Conservation (phyloP, 805 yeast genomes). For the Candida insectorum region DNA sequence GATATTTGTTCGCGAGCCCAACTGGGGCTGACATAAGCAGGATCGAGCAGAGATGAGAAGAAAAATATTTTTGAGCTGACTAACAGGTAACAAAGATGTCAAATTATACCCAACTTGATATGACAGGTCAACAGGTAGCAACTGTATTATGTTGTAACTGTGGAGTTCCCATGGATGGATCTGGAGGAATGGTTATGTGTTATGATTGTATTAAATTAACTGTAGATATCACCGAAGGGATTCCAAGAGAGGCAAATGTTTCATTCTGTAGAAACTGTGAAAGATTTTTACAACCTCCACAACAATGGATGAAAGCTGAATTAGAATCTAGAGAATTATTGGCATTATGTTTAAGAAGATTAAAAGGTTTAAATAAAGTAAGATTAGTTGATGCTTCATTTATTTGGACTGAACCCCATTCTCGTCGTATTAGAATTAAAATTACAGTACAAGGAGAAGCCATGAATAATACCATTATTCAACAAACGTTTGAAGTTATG, state of each 20-base stretch:
- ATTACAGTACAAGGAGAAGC: slow-evolving; percentile 97
- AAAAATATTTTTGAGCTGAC: too few relatives aligned
- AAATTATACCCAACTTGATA: slow-evolving; percentile 44
- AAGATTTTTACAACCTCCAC: slow-evolving; percentile 90
- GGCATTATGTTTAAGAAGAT: slow-evolving; percentile 83
- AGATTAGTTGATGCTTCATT: slow-evolving; percentile 90
- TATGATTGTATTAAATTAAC: slow-evolving; percentile 93
- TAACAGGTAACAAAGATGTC: too few relatives aligned
- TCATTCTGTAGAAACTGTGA: slow-evolving; percentile 98
- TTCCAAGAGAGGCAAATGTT: slow-evolving; percentile 87
- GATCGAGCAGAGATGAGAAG: slow-evolving; percentile 2
- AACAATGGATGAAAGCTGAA: slow-evolving; percentile 87
- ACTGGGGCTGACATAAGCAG: too few relatives aligned
- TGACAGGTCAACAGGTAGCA: slow-evolving; percentile 42
- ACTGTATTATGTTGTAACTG: slow-evolving; percentile 97
- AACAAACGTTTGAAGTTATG: slow-evolving; percentile 93
- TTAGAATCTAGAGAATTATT: slow-evolving; percentile 89
- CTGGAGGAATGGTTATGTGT: slow-evolving; percentile 91
- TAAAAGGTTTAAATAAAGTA: slow-evolving; percentile 83
- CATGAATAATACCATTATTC: slow-evolving; percentile 83
- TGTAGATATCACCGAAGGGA: slow-evolving; percentile 89
- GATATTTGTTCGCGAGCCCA: too few relatives aligned
- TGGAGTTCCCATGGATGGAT: slow-evolving; percentile 98
- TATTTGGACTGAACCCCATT: slow-evolving; percentile 99
- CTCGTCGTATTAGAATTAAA: slow-evolving; percentile 88